Conservation (phyloP, 2,329 filamentous ascomycete species). For the Lecanicillium sp. region DNA sequence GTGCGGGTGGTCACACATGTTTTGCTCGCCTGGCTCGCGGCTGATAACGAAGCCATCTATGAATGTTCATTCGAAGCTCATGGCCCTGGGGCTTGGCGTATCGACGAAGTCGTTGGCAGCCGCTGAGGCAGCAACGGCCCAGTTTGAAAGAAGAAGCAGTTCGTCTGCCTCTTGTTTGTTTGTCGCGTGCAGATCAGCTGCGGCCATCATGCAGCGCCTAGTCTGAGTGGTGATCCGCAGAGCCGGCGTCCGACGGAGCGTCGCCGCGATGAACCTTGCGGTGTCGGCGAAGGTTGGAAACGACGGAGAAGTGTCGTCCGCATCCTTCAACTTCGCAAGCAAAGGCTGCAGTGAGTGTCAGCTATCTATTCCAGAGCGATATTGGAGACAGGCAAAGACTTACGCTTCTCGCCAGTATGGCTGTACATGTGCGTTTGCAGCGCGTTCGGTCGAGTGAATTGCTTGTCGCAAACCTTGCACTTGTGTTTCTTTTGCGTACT, state of each 20-base stretch:
- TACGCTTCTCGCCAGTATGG: slow-evolving; percentile 97
- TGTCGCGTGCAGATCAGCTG: no score
- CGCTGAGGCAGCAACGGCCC: no score
- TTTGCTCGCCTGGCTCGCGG: no score
- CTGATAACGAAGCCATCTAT: no score
- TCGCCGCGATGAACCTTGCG: slow-evolving; percentile 86
- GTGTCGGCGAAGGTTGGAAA: slow-evolving; percentile 89
- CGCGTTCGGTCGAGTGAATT: slow-evolving; percentile 90
- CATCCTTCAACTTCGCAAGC: slow-evolving; percentile 92
- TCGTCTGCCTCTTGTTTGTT: no score
- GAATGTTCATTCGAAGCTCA: no score
- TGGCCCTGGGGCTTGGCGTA: no score
- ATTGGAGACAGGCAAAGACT: slow-evolving; percentile 32
- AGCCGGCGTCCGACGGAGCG: slow-evolving; percentile 53
- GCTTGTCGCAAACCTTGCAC: slow-evolving; percentile 97
- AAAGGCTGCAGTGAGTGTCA: slow-evolving; percentile 55
- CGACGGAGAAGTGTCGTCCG: slow-evolving; percentile 92
- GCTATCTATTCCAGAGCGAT: neutral
- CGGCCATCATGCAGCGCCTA: no score
- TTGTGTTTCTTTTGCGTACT: slow-evolving; percentile 99
- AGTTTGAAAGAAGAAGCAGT: no score
- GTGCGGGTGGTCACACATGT: no score
- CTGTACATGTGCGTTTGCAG: slow-evolving; percentile 98
- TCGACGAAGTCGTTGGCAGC: no score
- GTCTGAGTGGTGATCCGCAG: slow-evolving; percentile 56